Base-by-base conservation (phyloP, 2,329 filamentous ascomycete genomes). In the Ceratocystis eucalypticola region DNA sequence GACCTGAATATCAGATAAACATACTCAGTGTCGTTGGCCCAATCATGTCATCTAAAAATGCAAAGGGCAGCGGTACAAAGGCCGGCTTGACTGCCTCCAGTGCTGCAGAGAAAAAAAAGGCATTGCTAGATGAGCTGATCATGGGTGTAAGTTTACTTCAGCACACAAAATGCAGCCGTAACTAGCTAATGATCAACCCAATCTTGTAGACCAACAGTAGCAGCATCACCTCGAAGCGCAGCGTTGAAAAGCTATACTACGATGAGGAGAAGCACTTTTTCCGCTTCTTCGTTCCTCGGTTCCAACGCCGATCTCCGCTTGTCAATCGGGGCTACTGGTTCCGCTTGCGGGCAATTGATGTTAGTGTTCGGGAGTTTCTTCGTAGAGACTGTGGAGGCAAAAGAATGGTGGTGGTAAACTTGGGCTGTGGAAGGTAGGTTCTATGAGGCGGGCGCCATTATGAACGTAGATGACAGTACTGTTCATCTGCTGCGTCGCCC, bases 241-340 rank as follows among this genome's bases (percentile, higher is more conserved):
- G 91, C 71, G 92, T 96, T n/a, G 91, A 96, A 73, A 87, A 87
- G 71, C 79, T 96, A 15, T 96, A 96, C 75, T 87, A 89, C 72
- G 81, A 87, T 17, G 72, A 84, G 69, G 85, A 95, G 72, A 84
- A 88, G 33, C 88, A 95, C 74, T 96, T 89, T 77, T 93, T 94
- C 71, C 87, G 88, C 61, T 87, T 90, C 73, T 96, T 96, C 75
- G 90, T 96, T 44, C 86, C 84, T 70, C 95, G 92, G 74, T 88
- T 88, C 70, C 86, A 91, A 74, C 81, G 91, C 68, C 82, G 92
- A 61, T 86, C 90, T n/a, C 91, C 93, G 0, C 79, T 96, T 64
- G 94, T 96, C 72, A 96, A 96, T 74, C 83, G 92, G 59, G 90
- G 91, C 62, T 96, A 96, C 72, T 91, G 90, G 84, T 77, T 96